Evolutionary conservation across 176 grass and related monocot genomes (phyloP).

Genomic region (Avena atlantica): DNA sequence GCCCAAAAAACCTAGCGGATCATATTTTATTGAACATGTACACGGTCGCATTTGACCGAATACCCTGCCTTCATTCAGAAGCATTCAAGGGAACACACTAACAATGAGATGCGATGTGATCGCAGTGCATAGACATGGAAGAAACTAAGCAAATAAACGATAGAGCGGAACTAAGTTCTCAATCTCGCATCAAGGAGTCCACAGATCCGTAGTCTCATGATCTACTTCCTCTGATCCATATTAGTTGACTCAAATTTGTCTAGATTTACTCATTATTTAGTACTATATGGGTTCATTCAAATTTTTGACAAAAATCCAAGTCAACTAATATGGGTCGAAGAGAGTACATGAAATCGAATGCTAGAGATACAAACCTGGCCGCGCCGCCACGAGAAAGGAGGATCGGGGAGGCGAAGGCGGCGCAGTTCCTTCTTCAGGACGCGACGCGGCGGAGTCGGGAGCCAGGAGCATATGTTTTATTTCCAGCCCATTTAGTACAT

Average conservation of each 20-base stretch:
- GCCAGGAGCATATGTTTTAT: neutral
- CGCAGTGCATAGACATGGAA: neutral
- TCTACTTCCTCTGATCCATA: neutral
- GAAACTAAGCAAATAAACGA: neutral
- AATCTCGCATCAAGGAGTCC: neutral
- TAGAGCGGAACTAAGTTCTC: neutral
- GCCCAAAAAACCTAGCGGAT: rapidly evolving
- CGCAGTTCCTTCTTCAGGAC: too few relatives aligned
- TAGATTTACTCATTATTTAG: too few relatives aligned
- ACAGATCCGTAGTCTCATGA: neutral
- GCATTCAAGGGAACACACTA: neutral
- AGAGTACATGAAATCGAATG: neutral
- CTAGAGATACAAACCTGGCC: neutral
- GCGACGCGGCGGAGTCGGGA: neutral
- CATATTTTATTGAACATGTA: neutral
- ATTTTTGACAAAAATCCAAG: too few relatives aligned
- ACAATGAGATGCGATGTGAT: neutral
- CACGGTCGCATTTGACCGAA: slow-evolving; percentile 9
- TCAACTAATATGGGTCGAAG: too few relatives aligned
- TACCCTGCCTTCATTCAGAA: slow-evolving; percentile 2
- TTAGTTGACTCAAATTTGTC: too few relatives aligned
- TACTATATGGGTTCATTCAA: too few relatives aligned
- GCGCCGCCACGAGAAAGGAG: neutral
- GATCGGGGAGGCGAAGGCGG: neutral
- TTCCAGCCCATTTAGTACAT: neutral